Evolutionary conservation across 2,329 filamentous ascomycete genomes (phyloP), one percentile per base, ranked within the genome.

Genomic region (Coniochaeta pulveracea): DNA sequence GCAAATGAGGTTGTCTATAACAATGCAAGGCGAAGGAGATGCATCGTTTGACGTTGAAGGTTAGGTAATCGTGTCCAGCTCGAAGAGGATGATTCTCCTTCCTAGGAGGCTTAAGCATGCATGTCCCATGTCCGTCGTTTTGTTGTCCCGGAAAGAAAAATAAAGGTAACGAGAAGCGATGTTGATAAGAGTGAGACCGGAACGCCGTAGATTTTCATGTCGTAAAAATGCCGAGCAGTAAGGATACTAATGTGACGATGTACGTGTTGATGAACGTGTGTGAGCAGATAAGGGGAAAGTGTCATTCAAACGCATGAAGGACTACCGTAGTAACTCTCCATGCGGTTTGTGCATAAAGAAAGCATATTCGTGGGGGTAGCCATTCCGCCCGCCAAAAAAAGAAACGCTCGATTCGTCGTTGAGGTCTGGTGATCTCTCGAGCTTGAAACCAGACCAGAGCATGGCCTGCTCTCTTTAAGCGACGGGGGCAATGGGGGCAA

Each of bases 401-500:
- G n/a, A n/a, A n/a, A n/a, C n/a, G n/a, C n/a, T n/a, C n/a, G n/a
- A n/a, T n/a, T n/a, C n/a, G n/a, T n/a, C n/a, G n/a, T n/a, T n/a
- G n/a, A n/a, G n/a, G n/a, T n/a, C n/a, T 10, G 10, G 27, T 17
- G 17, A 22, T 17, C 28, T 21, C 18, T 31, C 28, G 18, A 10
- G 16, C 19, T 19, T 19, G 28, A 19, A n/a, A 10, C 28, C 18
- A 31, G 28, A 31, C 28, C 8, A 4, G 16, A 10, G 28, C 22
- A 17, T 10, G 11, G 28, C 18, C n/a, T n/a, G n/a, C n/a, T n/a
- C n/a, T n/a, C n/a, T n/a, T 31, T 51, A 54, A 16, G 49, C 50
- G 10, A 49, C 44, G 12, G 50, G 50, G 14, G 66, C 66, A 43
- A 70, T 60, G 26, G 65, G 57, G 18, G 64, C 50, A 34, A 57